A percentile compares a stretch with the other conserved stretches of the same genome.
phyloP scores from a whole-genome alignment of 306 rosid species.

The Lablab purpureus region DNA sequence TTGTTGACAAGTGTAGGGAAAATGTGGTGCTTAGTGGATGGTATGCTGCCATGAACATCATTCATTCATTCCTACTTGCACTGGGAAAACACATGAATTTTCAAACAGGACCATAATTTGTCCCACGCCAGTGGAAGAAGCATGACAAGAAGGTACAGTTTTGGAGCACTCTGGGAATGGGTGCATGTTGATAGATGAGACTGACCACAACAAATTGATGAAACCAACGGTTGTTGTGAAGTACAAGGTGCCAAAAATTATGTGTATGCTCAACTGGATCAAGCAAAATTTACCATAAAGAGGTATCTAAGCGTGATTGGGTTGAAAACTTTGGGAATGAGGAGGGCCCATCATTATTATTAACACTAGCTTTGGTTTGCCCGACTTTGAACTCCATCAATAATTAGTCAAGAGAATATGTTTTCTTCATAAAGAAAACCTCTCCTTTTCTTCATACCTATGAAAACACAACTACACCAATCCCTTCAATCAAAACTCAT shows the following conservation, averaged over 20 bases:
- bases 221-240: slow-evolving; percentile 33
- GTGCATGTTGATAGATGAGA: slow-evolving; percentile 2
- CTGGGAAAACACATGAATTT: slow-evolving; percentile 42
- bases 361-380: not conserved
- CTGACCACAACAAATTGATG: not conserved
- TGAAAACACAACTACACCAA: no score
- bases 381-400: not conserved
- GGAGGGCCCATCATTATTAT: slow-evolving; percentile 1
- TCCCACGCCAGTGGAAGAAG: slow-evolving; percentile 22
- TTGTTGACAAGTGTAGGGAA: slow-evolving; percentile 47
- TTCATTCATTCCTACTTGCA: slow-evolving; percentile 31
- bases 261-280: slow-evolving; percentile 33
- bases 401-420: not conserved
- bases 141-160: not conserved
- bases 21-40: slow-evolving; percentile 39
- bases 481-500: no score
- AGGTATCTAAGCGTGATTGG: slow-evolving; percentile 42
- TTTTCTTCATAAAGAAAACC: no score
- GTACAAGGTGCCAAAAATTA: slow-evolving; percentile 18
- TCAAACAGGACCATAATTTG: slow-evolving; percentile 45
- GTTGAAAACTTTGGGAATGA: slow-evolving; percentile 28
- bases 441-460: no score
- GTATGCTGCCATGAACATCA: slow-evolving; percentile 17
- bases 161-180: slow-evolving; percentile 20
- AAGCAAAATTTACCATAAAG: slow-evolving; percentile 30